Percentiles rank a stretch among this genome's conserved stretches.
These are phyloP conservation scores for Erodium texanum DNA, from an alignment of 441 rosid genomes.

Conservation along the genomic window DNA sequence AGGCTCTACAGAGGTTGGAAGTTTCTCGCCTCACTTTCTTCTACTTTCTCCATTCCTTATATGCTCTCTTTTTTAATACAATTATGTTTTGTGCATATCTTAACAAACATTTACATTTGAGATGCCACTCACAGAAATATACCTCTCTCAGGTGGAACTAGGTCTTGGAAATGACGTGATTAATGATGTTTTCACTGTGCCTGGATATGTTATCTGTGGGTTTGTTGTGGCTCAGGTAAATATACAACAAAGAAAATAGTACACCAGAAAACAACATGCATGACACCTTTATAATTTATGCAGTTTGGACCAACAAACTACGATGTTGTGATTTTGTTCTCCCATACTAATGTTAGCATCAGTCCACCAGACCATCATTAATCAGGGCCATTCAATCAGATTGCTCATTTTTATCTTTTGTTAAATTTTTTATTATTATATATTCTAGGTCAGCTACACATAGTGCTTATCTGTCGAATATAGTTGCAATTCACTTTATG, in stretches of 20 bases:
- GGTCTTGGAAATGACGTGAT: slow-evolving; percentile 70
- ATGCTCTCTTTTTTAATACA: not conserved
- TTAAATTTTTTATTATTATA: not conserved
- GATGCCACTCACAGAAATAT: slow-evolving; percentile 16
- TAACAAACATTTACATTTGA: slow-evolving; percentile 1
- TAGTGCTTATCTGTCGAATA: not conserved
- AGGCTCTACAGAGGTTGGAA: slow-evolving; percentile 71
- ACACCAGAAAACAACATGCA: too few relatives aligned
- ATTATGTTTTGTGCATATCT: too few relatives aligned
- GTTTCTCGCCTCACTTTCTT: slow-evolving; percentile 18
- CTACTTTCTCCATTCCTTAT: not conserved
- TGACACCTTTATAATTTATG: too few relatives aligned
- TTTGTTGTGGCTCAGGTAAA: slow-evolving; percentile 94
- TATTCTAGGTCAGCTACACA: not conserved
- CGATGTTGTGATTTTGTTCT: too few relatives aligned
- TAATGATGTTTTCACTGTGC: slow-evolving; percentile 68
- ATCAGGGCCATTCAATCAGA: slow-evolving; percentile 1
- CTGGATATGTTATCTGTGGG: slow-evolving; percentile 71
- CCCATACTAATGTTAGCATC: too few relatives aligned
- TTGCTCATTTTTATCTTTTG: not conserved
- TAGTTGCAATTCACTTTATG: not conserved
- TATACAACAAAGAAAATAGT: too few relatives aligned
- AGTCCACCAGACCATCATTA: not conserved
- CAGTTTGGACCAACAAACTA: too few relatives aligned
- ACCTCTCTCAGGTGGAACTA: slow-evolving; percentile 57